Percentiles rank a stretch among this genome's conserved stretches.
These are phyloP conservation scores for Coniferiporia weirii DNA, from an alignment of 1,284 basidiomycete species.

Conservation along the genomic window DNA sequence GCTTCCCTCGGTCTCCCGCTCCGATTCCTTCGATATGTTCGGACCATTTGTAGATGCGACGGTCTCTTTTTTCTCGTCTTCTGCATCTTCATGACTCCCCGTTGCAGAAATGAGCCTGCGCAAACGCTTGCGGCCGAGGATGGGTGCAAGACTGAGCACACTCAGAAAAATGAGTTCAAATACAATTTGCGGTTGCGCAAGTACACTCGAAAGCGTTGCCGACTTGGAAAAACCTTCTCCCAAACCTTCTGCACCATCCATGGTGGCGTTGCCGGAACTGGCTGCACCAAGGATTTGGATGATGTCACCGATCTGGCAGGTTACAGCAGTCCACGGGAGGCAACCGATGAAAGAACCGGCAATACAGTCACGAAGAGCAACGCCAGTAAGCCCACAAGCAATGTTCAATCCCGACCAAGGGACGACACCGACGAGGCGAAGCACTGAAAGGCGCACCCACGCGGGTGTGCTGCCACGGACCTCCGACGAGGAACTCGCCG, in stretches of 20 bases:
- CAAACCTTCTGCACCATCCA: conserved; percentile 1
- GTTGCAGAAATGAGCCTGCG: conserved; percentile 46
- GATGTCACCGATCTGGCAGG: conserved; percentile 84
- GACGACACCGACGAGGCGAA: conserved; percentile 84
- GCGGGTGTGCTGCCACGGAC: conserved; percentile 48
- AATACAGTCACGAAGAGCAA: conserved; percentile 68
- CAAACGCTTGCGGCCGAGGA: conserved; percentile 62
- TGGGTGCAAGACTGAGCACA: conserved; percentile 72
- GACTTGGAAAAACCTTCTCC: conserved; percentile 38
- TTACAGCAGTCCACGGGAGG: conserved; percentile 79
- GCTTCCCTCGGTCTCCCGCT: background rate
- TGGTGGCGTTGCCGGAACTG: conserved; percentile 45
- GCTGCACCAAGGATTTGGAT: conserved; percentile 62
- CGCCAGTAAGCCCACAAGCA: conserved; percentile 85
- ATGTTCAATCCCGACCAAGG: conserved; percentile 95
- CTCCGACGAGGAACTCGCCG: conserved; percentile 31
- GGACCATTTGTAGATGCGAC: background rate
- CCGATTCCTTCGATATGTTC: background rate
- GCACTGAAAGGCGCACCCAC: conserved; percentile 81
- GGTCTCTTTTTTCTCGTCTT: background rate
- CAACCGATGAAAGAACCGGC: conserved; percentile 78
- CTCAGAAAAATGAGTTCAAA: conserved; percentile 69
- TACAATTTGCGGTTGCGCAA: conserved; percentile 67
- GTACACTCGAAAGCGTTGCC: conserved; percentile 64
- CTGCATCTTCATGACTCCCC: background rate